These are phyloP conservation scores for Ceratorhiza oryzae-sativae DNA, from an alignment of 1,284 basidiomycete genomes.

Conservation along the genomic window DNA sequence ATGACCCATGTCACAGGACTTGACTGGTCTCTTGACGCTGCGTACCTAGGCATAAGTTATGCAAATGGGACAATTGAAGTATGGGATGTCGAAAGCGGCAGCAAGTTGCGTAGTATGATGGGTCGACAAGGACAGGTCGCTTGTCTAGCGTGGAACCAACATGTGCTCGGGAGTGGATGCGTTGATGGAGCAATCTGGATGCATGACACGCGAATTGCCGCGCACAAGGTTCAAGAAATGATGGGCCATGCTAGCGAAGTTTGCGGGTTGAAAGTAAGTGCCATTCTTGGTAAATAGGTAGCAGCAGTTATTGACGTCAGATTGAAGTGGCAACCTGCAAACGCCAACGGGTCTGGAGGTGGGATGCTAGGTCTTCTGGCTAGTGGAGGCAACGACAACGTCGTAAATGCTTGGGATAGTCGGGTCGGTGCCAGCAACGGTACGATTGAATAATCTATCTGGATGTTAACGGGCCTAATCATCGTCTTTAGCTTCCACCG, in stretches of 20 bases:
- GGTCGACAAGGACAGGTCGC: constrained; percentile 85
- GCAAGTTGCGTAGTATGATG: constrained; percentile 86
- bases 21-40: constrained; percentile 87
- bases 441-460: constrained; percentile 43
- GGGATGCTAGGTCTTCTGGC: constrained; percentile 87
- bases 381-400: constrained; percentile 94
- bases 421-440: constrained; percentile 55
- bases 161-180: constrained; percentile 87
- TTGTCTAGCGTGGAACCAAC: constrained; percentile 83
- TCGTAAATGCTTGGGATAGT: constrained; percentile 96
- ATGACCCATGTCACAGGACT: constrained; percentile 79
- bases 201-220: constrained; percentile 87
- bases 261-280: constrained; percentile 67
- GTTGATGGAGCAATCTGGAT: constrained; percentile 93
- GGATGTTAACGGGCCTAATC: constrained; percentile 45
- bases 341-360: constrained; percentile 62
- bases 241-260: constrained; percentile 90
- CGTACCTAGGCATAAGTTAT: constrained; percentile 85
- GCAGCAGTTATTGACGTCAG: too few relatives aligned
- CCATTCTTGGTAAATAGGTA: background rate
- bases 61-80: constrained; percentile 90
- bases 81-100: constrained; percentile 88
- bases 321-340: constrained; percentile 48
- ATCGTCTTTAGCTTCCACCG: constrained; percentile 46
- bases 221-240: constrained; percentile 89